phyloP scores from a whole-genome alignment of 179 eudicot genomes.

The Vitellaria paradoxa region DNA sequence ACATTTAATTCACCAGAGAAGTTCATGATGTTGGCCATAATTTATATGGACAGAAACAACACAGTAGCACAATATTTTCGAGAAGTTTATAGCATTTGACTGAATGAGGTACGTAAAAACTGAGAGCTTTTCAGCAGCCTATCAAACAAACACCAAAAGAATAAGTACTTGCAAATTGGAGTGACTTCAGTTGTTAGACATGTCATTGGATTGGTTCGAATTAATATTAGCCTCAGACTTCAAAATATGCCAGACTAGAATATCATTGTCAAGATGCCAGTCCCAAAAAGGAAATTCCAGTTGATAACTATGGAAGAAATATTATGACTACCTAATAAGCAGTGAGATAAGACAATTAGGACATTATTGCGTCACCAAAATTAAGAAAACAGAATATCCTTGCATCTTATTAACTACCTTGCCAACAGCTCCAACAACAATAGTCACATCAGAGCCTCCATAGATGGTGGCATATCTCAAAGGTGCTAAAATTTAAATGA shows the following conservation, averaged over 20 bases:
- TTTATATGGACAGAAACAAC: background rate
- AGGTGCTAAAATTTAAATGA: slow-evolving; percentile 89
- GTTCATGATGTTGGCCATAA: background rate
- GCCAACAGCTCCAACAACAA: slow-evolving; percentile 97
- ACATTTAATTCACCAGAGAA: background rate
- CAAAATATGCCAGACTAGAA: background rate
- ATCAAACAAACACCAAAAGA: background rate
- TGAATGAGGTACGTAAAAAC: background rate
- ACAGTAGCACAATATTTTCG: background rate
- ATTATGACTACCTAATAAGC: background rate
- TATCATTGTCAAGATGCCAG: background rate
- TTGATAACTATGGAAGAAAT: background rate
- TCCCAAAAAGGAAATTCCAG: background rate
- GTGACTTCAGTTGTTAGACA: background rate
- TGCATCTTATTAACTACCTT: slow-evolving; percentile 51
- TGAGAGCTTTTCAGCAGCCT: background rate
- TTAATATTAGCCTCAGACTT: background rate
- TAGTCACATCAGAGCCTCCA: slow-evolving; percentile 96
- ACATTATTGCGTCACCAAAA: background rate
- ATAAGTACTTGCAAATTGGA: background rate
- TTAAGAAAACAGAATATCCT: background rate
- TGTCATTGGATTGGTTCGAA: background rate
- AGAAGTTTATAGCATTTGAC: background rate
- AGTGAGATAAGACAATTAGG: background rate
- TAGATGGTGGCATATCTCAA: slow-evolving; percentile 83